phyloP scores from a whole-genome alignment of 345 rosid genomes.

The Populus alba region DNA sequence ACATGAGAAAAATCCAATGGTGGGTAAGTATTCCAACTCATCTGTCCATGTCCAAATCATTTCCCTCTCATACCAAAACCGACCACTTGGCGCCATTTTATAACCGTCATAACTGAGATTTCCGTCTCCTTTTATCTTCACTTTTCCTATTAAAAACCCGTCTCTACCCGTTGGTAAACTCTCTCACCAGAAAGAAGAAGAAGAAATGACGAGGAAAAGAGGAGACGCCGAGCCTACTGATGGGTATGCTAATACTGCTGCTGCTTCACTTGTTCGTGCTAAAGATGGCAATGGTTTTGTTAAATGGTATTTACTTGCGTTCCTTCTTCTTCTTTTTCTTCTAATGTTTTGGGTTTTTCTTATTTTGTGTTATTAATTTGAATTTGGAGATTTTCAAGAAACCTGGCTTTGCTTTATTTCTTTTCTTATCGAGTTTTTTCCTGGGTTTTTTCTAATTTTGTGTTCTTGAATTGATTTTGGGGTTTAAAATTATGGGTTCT shows the following conservation, averaged over 20 bases:
- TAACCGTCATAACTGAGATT: background rate
- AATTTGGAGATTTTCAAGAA: background rate
- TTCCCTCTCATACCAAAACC: no score
- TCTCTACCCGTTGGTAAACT: background rate
- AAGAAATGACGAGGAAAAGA: constrained; percentile 55
- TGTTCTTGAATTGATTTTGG: background rate
- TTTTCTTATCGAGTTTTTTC: no score
- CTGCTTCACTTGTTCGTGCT: constrained; percentile 57
- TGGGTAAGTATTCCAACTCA: no score
- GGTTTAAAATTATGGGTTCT: background rate
- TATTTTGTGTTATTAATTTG: background rate
- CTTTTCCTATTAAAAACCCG: background rate
- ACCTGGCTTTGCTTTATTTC: background rate
- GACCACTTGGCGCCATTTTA: no score
- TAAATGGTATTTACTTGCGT: constrained; percentile 46
- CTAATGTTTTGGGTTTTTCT: background rate
- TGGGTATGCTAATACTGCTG: background rate
- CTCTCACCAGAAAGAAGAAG: background rate
- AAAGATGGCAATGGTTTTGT: constrained; percentile 87
- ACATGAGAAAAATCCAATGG: no score
- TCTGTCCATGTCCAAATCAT: no score
- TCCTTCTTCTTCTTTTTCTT: background rate
- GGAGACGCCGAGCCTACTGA: constrained; percentile 52
- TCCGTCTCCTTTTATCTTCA: background rate
- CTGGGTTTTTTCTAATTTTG: background rate